Evolutionary conservation across 2,329 filamentous ascomycete species (phyloP).

Genomic region (Ceratocystis destructans): DNA sequence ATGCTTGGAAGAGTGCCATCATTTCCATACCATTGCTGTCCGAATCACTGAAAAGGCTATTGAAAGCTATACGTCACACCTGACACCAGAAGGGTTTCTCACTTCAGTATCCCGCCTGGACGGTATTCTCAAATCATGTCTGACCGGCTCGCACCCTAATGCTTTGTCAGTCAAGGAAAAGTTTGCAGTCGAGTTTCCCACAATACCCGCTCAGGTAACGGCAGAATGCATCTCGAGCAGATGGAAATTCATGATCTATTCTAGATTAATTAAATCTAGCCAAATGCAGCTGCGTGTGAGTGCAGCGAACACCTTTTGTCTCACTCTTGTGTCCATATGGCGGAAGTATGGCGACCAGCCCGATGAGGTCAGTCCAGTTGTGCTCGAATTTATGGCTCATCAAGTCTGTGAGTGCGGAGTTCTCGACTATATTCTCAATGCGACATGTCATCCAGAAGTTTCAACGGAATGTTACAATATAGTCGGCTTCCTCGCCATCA

Average conservation of each 20-base stretch:
- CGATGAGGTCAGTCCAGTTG: constrained; percentile 30
- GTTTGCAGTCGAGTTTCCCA: constrained; percentile 22
- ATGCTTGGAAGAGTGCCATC: constrained; percentile 1
- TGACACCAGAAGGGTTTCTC: constrained; percentile 1
- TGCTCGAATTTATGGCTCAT: constrained; percentile 54
- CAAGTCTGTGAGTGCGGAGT: constrained; percentile 58
- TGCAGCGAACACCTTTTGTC: constrained; percentile 61
- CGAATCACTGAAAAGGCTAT: neutral
- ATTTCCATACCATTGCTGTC: neutral
- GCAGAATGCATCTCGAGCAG: constrained; percentile 42
- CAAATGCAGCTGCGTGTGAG: constrained; percentile 83
- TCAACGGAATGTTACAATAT: constrained; percentile 72
- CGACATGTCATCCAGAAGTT: constrained; percentile 84
- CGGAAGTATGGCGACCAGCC: constrained; percentile 38
- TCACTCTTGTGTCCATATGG: constrained; percentile 55
- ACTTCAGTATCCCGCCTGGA: neutral
- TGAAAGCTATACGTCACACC: neutral
- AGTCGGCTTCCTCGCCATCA: constrained; percentile 73
- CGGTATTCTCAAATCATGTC: constrained; percentile 6
- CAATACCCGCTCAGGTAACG: constrained; percentile 29
- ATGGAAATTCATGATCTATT: constrained; percentile 57
- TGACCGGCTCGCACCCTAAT: neutral
- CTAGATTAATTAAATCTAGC: constrained; percentile 62
- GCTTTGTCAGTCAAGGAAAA: neutral
- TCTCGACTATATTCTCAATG: constrained; percentile 74